Evolutionary conservation across 257 asterid species (phyloP), one percentile per base, ranked within the genome.

Genomic region (Ophiorrhiza pumila): DNA sequence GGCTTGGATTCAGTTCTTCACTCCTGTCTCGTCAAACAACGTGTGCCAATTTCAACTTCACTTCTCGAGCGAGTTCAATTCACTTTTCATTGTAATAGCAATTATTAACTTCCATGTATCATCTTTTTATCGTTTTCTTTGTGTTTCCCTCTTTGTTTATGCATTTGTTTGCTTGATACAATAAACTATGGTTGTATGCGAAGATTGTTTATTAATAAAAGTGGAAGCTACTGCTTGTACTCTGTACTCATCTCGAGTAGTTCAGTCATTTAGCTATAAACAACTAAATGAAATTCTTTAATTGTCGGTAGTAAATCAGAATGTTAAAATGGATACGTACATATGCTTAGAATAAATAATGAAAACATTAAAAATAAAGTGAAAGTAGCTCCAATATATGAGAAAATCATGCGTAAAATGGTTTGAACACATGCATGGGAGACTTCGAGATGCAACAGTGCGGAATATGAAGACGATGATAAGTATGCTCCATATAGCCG

Each of bases 1-100:
- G 68, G 62, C 25, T 82, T 2, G 86, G 82, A 15, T 76, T 82
- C 64, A 79, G 59, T 53, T 79, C 86, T 42, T 68, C 83, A 0
- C 77, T 81, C 27, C 45, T 65, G 71, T 50, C 65, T 35, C 23
- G 49, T 12, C 68, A 42, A 41, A 81, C 82, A 15, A 74, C 77
- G 1, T 77, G 85, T 31, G 68, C 74, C 64, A 67, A 80, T 59
- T 80, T 80, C 58, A 80, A 68, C n/a, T 76, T 80, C 58, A 76
- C 78, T 5, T 60, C 80, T n/a, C 52, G 35, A 22, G 52, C 52
- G n/a, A n/a, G n/a, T n/a, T n/a, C n/a, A n/a, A n/a, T n/a, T n/a
- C n/a, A n/a, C n/a, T n/a, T n/a, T n/a, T n/a, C n/a, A n/a, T n/a
- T n/a, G n/a, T n/a, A n/a, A n/a, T n/a, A n/a, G n/a, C n/a, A n/a